phyloP scores from a whole-genome alignment of 805 yeast species.

The Torulaspora indica region DNA sequence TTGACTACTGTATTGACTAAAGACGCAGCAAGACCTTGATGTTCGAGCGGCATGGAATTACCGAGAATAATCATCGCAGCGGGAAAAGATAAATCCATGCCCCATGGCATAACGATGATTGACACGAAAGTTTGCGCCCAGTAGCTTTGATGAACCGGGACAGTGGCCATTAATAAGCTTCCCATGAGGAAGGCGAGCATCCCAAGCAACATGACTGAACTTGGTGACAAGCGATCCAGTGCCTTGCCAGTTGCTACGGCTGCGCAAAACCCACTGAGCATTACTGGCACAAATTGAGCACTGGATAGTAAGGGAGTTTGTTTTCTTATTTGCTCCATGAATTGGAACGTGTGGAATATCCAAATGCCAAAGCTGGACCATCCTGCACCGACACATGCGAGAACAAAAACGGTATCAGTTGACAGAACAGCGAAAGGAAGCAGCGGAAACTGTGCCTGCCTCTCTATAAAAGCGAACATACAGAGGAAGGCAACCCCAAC shows the following conservation, averaged over 20 bases:
- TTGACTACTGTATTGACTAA: conserved; percentile 57
- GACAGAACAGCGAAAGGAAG: conserved; percentile 45
- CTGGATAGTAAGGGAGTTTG: conserved; percentile 42
- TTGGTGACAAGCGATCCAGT: conserved; percentile 41
- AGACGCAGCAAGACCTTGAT: conserved; percentile 67
- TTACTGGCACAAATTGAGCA: conserved; percentile 40
- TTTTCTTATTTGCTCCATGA: conserved; percentile 42
- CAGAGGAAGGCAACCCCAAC: conserved; percentile 41
- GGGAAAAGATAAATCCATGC: conserved; percentile 68
- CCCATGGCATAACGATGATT: conserved; percentile 50
- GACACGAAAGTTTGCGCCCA: conserved; percentile 54
- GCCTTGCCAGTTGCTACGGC: conserved; percentile 45
- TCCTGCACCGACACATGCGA: conserved; percentile 48
- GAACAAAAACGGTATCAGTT: conserved; percentile 42
- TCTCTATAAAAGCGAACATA: conserved; percentile 44
- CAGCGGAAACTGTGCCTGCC: conserved; percentile 43
- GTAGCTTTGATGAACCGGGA: conserved; percentile 50
- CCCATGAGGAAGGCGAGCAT: conserved; percentile 48
- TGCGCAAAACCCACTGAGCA: conserved; percentile 49
- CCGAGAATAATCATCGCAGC: conserved; percentile 57
- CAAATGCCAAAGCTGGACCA: conserved; percentile 69
- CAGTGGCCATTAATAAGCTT: conserved; percentile 43
- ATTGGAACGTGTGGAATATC: conserved; percentile 51
- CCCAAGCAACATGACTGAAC: conserved; percentile 43
- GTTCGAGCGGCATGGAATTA: conserved; percentile 47